Evolutionary conservation across 176 grass and related monocot species (phyloP), one percentile per base, ranked within the genome.

Genomic region (Avena eriantha): DNA sequence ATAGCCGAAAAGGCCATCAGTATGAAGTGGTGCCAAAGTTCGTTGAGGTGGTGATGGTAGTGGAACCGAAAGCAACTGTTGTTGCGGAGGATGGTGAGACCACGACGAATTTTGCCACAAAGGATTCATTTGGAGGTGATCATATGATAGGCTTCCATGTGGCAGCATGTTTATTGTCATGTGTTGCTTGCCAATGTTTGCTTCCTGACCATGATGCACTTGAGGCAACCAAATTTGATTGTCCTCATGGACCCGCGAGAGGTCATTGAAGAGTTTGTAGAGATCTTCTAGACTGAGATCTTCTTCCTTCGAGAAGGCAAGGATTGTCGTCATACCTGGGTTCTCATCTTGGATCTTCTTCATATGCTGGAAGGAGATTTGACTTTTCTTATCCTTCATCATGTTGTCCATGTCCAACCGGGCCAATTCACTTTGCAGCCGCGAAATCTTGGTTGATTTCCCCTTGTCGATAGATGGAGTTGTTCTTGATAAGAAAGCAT

Each of bases 201-300:
- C 23, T 53, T 53, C 13, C 1, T 53, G 49, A 47, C 73, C 49
- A 76, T 76, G 73, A 31, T 31, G 23, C 3, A 76, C 17, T 10
- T 4, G 0, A 53, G 23, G 47, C 15, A 51, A 8, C 24, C 24
- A 24, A 9, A 4, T 26, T 33, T 4, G 48, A 6, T 9, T 76
- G 47, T 53, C 24, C 24, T 76, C 24, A 15, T 31, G 7, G 47
- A 76, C 3, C 24, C 73, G 73, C 8, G 46, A 76, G 47, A 53
- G 73, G 26, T 50, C 73, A 76, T 53, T 51, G 14, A 51, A 76
- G 24, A 76, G 73, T 29, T 53, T 76, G 9, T 76, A 31, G 8
- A 29, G 23, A 53, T 76, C 47, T 51, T 76, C 47, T 1, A 76
- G 73, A 2, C 49, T 53, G 16, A 53, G 47, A 53, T 53, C 24